Conservation (phyloP, 2,329 filamentous ascomycete genomes). For the Cordyceps pruinosa region DNA sequence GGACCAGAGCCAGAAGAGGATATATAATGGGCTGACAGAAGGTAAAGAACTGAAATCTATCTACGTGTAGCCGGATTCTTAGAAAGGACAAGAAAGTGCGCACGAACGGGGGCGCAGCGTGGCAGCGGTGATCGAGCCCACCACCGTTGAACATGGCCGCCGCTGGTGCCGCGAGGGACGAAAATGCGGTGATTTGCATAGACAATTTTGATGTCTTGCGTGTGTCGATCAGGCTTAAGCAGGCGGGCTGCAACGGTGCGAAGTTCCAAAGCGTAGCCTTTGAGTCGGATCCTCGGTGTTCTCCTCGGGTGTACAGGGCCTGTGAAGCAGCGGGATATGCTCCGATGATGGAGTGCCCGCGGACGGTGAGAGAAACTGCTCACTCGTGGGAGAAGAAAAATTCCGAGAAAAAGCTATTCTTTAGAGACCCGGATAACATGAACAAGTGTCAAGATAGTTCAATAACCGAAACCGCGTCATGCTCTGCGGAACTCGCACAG, state of each 20-base stretch:
- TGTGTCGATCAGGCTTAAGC: neutral
- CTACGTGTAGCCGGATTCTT: too few species aligned
- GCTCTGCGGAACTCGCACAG: neutral
- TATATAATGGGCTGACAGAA: too few species aligned
- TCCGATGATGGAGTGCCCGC: too few species aligned
- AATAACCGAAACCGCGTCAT: neutral
- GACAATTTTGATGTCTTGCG: neutral
- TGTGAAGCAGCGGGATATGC: too few species aligned
- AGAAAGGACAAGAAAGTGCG: neutral
- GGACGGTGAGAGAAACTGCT: too few species aligned
- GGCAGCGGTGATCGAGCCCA: neutral
- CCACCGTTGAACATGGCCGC: neutral
- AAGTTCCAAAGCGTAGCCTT: neutral
- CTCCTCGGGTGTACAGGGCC: too few species aligned
- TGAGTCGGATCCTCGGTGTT: neutral
- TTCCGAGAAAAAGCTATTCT: too few species aligned
- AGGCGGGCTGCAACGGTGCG: neutral
- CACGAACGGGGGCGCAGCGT: neutral
- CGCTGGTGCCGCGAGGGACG: neutral
- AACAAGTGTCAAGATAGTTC: neutral
- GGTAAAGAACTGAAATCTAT: too few species aligned
- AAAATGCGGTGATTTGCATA: neutral
- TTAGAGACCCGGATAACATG: too few species aligned
- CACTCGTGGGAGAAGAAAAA: too few species aligned
- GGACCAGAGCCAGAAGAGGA: too few species aligned